Conservation (phyloP, 2,329 filamentous ascomycete species). For the Pseudogymnoascus pannorum region DNA sequence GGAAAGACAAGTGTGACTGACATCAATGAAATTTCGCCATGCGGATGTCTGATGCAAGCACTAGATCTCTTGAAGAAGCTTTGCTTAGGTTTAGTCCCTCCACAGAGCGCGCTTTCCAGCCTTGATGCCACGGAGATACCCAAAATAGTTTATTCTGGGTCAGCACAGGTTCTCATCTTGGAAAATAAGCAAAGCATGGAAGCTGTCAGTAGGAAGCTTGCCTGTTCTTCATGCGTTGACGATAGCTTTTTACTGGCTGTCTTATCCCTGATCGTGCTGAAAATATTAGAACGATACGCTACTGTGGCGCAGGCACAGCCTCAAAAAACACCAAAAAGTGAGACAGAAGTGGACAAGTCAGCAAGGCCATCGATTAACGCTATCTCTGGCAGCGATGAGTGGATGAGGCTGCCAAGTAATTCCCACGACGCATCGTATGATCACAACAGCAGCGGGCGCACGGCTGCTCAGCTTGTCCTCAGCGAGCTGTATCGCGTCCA, state of each 20-base stretch:
- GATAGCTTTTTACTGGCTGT: slow-evolving; percentile 29
- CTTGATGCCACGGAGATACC: background rate
- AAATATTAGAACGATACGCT: slow-evolving; percentile 30
- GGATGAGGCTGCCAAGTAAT: background rate
- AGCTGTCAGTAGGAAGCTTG: slow-evolving; percentile 27
- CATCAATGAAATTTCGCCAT: slow-evolving; percentile 3
- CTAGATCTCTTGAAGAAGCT: slow-evolving; percentile 23
- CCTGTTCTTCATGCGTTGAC: slow-evolving; percentile 28
- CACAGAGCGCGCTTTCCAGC: too few relatives aligned
- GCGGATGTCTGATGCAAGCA: slow-evolving; percentile 19
- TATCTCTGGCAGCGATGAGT: slow-evolving; percentile 20
- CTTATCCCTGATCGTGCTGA: slow-evolving; percentile 30
- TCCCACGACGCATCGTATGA: background rate
- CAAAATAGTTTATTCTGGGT: background rate
- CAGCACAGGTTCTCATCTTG: slow-evolving; percentile 21
- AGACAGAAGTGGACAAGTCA: background rate
- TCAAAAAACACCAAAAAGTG: background rate
- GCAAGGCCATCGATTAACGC: slow-evolving; percentile 12
- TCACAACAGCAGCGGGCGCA: slow-evolving; percentile 14
- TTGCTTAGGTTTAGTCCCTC: slow-evolving; percentile 14
- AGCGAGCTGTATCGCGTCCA: slow-evolving; percentile 32
- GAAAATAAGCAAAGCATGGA: slow-evolving; percentile 28
- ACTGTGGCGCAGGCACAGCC: slow-evolving; percentile 17
- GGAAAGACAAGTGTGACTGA: background rate
- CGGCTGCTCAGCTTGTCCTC: slow-evolving; percentile 31